Conservation (phyloP, 1,284 basidiomycete species). For the Heterobasidion annosum region DNA sequence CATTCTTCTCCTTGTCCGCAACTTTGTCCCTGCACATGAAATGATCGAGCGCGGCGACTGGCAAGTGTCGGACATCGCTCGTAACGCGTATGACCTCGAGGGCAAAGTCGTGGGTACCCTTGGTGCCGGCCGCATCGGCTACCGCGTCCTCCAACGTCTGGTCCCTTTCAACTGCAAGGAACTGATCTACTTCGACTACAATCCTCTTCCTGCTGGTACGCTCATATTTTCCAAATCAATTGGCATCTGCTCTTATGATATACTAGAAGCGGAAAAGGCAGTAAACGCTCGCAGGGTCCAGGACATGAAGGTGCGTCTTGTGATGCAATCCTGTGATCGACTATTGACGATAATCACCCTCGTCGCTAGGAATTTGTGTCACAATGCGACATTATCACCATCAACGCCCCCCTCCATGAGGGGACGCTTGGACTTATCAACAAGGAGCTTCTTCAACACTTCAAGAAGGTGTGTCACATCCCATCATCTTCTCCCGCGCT, state of each 20-base stretch:
- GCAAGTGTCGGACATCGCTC: constrained; percentile 76
- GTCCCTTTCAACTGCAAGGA: constrained; percentile 86
- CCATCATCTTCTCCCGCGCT: neutral
- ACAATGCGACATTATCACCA: constrained; percentile 76
- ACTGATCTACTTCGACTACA: constrained; percentile 90
- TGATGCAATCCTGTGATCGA: neutral
- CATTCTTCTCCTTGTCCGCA: constrained; percentile 81
- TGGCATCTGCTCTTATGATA: neutral
- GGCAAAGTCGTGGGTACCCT: constrained; percentile 87
- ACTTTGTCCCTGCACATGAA: constrained; percentile 78
- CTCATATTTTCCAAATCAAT: too few species aligned
- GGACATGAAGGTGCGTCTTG: constrained; percentile 49
- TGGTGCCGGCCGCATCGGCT: constrained; percentile 83
- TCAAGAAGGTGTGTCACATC: constrained; percentile 57
- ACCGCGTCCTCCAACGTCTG: constrained; percentile 84
- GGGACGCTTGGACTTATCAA: constrained; percentile 78
- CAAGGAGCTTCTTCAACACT: constrained; percentile 75
- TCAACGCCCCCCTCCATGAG: constrained; percentile 91
- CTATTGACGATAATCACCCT: too few species aligned
- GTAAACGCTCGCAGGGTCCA: constrained; percentile 73
- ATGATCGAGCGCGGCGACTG: constrained; percentile 82
- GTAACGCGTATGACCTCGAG: constrained; percentile 84
- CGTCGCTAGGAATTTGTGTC: constrained; percentile 60
- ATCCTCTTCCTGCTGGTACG: constrained; percentile 59
- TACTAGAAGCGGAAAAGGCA: constrained; percentile 52